Percentiles rank a stretch among this genome's conserved stretches.
Evolutionary conservation across 306 rosid species (phyloP).

Genomic region (Fragaria vesca): DNA sequence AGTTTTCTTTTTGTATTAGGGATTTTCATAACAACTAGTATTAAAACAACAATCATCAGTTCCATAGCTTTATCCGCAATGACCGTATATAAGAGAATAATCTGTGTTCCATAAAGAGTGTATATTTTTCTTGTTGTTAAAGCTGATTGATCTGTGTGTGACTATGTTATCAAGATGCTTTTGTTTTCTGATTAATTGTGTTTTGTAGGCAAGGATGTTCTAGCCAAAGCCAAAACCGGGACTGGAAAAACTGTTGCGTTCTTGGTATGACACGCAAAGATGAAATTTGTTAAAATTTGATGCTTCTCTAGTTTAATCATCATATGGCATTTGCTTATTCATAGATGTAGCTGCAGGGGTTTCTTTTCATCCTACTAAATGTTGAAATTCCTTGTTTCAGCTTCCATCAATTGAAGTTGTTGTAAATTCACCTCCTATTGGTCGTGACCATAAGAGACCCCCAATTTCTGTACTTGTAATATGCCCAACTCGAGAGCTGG

Average conservation of each 20-base stretch:
- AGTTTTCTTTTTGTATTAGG: neutral
- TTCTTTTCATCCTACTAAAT: constrained; percentile 24
- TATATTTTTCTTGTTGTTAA: neutral
- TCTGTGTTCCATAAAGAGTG: neutral
- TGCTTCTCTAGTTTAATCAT: neutral
- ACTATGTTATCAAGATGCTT: constrained; percentile 20
- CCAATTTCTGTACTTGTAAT: constrained; percentile 85
- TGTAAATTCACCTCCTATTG: constrained; percentile 57
- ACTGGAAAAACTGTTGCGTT: constrained; percentile 98
- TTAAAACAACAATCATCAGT: neutral
- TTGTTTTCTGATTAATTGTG: constrained; percentile 12
- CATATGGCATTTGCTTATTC: neutral
- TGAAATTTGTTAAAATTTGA: neutral
- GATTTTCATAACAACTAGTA: neutral
- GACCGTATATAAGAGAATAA: neutral
- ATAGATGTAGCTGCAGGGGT: neutral
- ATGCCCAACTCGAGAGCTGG: constrained; percentile 98
- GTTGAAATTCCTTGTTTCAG: constrained; percentile 44
- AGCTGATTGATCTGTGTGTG: constrained; percentile 19
- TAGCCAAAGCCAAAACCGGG: constrained; percentile 96
- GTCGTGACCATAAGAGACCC: constrained; percentile 63
- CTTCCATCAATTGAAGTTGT: constrained; percentile 95
- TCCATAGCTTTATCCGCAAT: neutral
- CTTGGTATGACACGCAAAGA: constrained; percentile 53
- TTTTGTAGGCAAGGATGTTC: constrained; percentile 89